Evolutionary conservation across 2,329 filamentous ascomycete species (phyloP), one percentile per base, ranked within the genome.

Genomic region (Pseudogymnoascus sp.): DNA sequence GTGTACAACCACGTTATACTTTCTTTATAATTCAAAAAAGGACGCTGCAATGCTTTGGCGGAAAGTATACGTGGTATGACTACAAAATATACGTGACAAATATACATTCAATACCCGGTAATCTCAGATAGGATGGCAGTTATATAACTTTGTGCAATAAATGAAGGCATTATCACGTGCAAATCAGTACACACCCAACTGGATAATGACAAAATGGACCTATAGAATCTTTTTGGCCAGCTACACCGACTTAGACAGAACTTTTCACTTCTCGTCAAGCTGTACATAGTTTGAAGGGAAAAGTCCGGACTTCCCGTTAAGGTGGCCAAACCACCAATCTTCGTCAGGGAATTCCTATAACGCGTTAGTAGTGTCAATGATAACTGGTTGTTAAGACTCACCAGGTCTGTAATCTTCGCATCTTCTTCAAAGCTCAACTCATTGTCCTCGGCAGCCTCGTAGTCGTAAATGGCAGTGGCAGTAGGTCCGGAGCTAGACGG

Each of bases 311-410:
- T 86, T 82, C 57, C 91, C 91, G 23, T 85, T 80, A 73, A 88
- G 95, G 68, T 89, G 84, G 61, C 94, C 94, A 68, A 92, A 88
- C 94, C 94, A 99, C 94, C 94, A 99, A 71, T 99, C 94, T 65
- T 97, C 92, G 68, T 97, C 94, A 2, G 94, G 94, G 74, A 97
- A 97, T 77, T 96, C 90, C 85, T 88, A 67, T 18, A 39, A 26
- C n/a, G 28, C 52, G 41, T 10, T 60, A 58, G 59, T 21, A 37
- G 18, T 55, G 33, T 9, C 23, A 13, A 61, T 26, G 5, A 19
- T 30, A 57, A 48, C 45, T 26, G 13, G 39, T 15, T 48, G 35
- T 19, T 23, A 8, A 30, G 55, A 79, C 85, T 79, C 79, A 88
- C 85, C 65, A 99, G 77, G 69, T 88, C 82, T 26, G 82, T 88